Base-by-base conservation (phyloP, 139 green algal species). In the Volvox reticuliferus region DNA sequence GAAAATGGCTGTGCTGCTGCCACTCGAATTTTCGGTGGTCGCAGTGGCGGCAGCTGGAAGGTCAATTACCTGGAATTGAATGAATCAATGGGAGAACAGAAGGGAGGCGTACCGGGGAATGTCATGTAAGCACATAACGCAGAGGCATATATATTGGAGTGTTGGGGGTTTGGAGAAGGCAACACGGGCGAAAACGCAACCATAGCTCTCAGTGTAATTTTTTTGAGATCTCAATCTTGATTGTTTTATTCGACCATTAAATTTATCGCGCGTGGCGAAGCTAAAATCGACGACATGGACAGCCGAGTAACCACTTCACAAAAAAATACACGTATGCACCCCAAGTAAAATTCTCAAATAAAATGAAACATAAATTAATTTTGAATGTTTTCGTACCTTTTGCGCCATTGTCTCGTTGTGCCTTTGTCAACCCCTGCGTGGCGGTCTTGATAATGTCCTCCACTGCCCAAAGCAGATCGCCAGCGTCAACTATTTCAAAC, bases 361-460 rank as follows among this genome's bases (percentile, higher is more conserved):
- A 14, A 5, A 55, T 55, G 44, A 55, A 9, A 14, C 5, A 5
- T 5, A 55, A 55, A 55, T 55, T 14, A 55, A 14, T 9, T 55
- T 55, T 55, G 44, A 14, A 73, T 73, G 65, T 3, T 30, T 30
- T 37, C 78, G 37, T 26, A 84, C 78, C 78, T 84, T 84, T 33
- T 84, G 78, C 24, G 78, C 78, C 78, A 84, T 84, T 55, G 76
- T 28, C 65, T 73, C 76, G 9, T n/a, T 30, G 32, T 36, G 71
- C 71, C 28, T 79, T 79, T 16, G 65, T 73, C 71, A 36, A 55
- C 44, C 44, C 9, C 44, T 55, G 44, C 44, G 44, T 5, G 44
- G 44, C 32, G 22, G 71, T 79, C 22, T 79, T 79, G 71, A 55
- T 55, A 55, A 14, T 55, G 44, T 55, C 44, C 44, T 55, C 44